A percentile compares a stretch with the other conserved stretches of the same genome.
These are phyloP conservation scores for Phytophthora pini DNA, from an alignment of 352 stramenopile species.

Conservation along the genomic window DNA sequence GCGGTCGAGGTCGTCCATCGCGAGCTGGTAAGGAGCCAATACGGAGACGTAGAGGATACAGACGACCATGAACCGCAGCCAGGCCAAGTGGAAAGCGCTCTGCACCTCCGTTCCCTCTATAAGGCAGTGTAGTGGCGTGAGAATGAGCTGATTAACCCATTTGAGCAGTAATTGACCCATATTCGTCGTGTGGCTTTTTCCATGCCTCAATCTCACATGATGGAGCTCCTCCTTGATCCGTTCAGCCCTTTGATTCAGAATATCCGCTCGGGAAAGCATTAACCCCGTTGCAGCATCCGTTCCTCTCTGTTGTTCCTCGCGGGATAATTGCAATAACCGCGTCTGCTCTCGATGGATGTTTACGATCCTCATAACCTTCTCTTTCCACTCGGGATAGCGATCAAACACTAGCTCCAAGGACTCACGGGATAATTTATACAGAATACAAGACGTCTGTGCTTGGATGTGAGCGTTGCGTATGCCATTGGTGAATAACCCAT, in stretches of 20 bases:
- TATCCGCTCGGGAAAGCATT: conserved; percentile 26
- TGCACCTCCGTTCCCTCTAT: conserved; percentile 38
- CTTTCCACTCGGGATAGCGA: conserved; percentile 62
- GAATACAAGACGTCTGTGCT: conserved; percentile 64
- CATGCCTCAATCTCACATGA: conserved; percentile 11
- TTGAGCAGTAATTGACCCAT: neutral
- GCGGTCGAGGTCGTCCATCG: conserved; percentile 42
- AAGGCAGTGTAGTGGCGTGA: neutral
- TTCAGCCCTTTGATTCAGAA: conserved; percentile 48
- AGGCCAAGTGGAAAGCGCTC: conserved; percentile 50
- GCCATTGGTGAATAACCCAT: conserved; percentile 62
- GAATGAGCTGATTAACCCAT: conserved; percentile 8
- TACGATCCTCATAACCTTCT: conserved; percentile 70
- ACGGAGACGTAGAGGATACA: conserved; percentile 50
- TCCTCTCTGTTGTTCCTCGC: conserved; percentile 22
- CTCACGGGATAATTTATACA: conserved; percentile 66
- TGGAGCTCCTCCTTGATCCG: conserved; percentile 27
- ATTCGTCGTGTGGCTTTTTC: conserved; percentile 2
- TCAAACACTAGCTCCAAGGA: conserved; percentile 65
- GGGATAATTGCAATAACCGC: conserved; percentile 36
- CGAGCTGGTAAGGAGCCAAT: conserved; percentile 58
- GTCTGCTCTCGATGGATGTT: conserved; percentile 59
- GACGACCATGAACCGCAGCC: conserved; percentile 42
- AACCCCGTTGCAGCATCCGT: conserved; percentile 11
- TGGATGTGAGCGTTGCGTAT: conserved; percentile 56